Evolutionary conservation across 257 asterid species (phyloP), one percentile per base, ranked within the genome.

Genomic region (Ajuga chamaepitys): DNA sequence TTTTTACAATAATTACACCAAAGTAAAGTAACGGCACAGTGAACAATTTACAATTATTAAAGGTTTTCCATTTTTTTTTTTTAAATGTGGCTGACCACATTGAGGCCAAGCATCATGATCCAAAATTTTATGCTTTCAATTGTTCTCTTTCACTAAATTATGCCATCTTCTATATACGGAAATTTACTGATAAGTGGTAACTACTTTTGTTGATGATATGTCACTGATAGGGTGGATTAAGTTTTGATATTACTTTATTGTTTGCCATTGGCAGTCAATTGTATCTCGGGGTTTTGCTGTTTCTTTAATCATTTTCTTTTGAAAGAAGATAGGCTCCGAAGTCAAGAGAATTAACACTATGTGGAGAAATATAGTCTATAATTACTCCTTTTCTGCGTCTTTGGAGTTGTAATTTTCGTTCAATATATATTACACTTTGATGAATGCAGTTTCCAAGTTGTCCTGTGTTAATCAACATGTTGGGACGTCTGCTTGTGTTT

Each of bases 401-500:
- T n/a, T n/a, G n/a, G n/a, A n/a, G n/a, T n/a, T n/a, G n/a, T n/a
- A n/a, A n/a, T n/a, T n/a, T n/a, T n/a, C n/a, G n/a, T n/a, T 28
- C 24, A 9, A 16, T 28, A 63, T 30, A n/a, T n/a, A n/a, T 50
- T 20, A 25, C 11, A 28, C 17, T 30, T 41, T 42, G n/a, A 25
- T 58, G 65, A 32, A 67, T 52, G 37, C 52, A 77, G 64, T 82
- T 73, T 74, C 50, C 44, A 17, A 28, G 35, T 66, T 63, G 70
- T 26, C 20, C 26, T 24, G 67, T 25, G 35, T 45, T 64, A 17
- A 61, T 74, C 56, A 74, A 58, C 37, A 61, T 80, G 77, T 50
- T 77, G 18, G 66, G 54, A 41, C 64, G 73, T 50, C 4, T 66
- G 32, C 14, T 85, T 71, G n/a, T 80, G 30, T 44, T 78, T 34